Percentiles rank a stretch among this genome's conserved stretches.
Conservation (phyloP, 1,139 yeast genomes). For the Hyphopichia burtonii region DNA sequence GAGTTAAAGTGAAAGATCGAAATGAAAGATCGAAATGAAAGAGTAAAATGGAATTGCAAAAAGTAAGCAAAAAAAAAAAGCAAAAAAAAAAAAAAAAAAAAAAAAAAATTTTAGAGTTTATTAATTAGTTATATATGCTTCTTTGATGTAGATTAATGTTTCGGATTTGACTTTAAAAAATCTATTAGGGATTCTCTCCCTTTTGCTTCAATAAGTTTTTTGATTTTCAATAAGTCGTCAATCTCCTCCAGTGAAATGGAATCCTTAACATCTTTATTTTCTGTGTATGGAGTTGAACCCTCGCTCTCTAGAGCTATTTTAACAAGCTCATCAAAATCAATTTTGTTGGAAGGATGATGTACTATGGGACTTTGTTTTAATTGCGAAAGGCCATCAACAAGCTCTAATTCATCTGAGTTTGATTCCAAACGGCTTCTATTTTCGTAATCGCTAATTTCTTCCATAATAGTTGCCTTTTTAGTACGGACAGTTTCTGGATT, state of each 20-base stretch:
- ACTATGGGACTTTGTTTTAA: constrained; percentile 13
- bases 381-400: constrained; percentile 24
- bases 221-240: constrained; percentile 55
- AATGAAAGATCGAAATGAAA: no score
- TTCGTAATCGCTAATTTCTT: constrained; percentile 24
- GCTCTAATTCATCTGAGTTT: constrained; percentile 19
- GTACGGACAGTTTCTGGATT: constrained; percentile 9
- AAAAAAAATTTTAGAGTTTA: no score
- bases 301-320: constrained; percentile 7
- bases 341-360: constrained; percentile 12
- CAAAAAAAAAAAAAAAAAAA: no score
- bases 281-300: background rate
- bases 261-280: constrained; percentile 6
- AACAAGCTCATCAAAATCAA: constrained; percentile 25
- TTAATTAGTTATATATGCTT: no score
- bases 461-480: constrained; percentile 25
- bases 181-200: constrained; percentile 66
- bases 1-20: no score
- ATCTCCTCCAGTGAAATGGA: constrained; percentile 34
- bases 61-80: no score
- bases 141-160: background rate
- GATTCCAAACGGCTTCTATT: constrained; percentile 17
- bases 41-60: no score
- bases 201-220: constrained; percentile 60
- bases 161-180: constrained; percentile 40